phyloP scores from a whole-genome alignment of 352 stramenopile genomes.

The Phytophthora tubulina region DNA sequence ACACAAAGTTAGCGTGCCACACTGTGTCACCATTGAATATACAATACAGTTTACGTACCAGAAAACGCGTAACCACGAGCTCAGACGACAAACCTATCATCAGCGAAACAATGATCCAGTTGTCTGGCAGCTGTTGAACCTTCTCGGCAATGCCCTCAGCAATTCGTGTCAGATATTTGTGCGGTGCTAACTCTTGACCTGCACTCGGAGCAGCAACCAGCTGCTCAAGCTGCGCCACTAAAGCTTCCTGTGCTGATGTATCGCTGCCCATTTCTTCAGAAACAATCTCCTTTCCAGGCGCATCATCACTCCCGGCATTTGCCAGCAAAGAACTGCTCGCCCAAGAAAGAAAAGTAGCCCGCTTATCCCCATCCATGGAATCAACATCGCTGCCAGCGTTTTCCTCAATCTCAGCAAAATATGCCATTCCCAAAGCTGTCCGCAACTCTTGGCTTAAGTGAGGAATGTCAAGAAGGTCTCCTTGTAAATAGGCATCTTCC shows the following conservation, averaged over 20 bases:
- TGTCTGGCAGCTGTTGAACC: conserved; percentile 45
- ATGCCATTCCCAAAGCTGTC: conserved; percentile 55
- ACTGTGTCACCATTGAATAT: neutral
- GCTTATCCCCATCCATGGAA: conserved; percentile 3
- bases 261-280: conserved; percentile 12
- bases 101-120: conserved; percentile 58
- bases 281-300: conserved; percentile 3
- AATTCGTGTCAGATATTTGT: conserved; percentile 31
- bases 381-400: conserved; percentile 3
- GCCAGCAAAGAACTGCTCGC: conserved; percentile 50
- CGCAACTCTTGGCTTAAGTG: conserved; percentile 61
- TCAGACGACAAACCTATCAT: conserved; percentile 53
- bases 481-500: conserved; percentile 55
- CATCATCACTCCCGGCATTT: conserved; percentile 39
- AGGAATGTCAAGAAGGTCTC: conserved; percentile 53
- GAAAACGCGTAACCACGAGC: conserved; percentile 55
- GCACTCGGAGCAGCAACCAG: conserved; percentile 14
- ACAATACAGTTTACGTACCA: conserved; percentile 33
- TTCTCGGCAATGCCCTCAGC: conserved; percentile 28
- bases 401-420: conserved; percentile 49
- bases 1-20: conserved; percentile 19
- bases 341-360: conserved; percentile 44
- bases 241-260: conserved; percentile 22
- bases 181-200: conserved; percentile 7
- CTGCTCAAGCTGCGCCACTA: conserved; percentile 33